Evolutionary conservation across 1,284 basidiomycete species (phyloP).

Genomic region (Pseudozyma tsukubaensis): DNA sequence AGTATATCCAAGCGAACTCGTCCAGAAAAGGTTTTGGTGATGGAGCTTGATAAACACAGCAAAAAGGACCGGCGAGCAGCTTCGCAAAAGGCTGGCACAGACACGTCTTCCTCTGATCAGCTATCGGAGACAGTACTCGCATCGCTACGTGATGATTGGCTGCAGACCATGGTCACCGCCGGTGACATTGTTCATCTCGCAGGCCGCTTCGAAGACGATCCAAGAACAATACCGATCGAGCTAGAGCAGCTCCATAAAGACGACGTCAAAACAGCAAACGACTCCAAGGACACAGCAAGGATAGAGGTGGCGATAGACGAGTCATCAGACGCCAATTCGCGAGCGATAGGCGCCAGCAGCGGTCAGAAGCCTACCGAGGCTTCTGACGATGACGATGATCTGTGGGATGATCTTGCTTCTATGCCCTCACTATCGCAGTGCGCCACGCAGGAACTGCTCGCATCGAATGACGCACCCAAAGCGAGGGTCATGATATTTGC

Average conservation of each 20-base stretch:
- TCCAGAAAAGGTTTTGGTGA: conserved; percentile 34
- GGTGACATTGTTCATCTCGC: conserved; percentile 56
- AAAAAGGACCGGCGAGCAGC: conserved; percentile 12
- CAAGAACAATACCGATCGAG: conserved; percentile 11
- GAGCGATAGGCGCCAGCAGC: background rate
- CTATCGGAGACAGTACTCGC: conserved; percentile 29
- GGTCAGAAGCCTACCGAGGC: background rate
- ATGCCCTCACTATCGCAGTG: conserved; percentile 40
- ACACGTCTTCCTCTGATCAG: background rate
- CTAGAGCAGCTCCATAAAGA: conserved; percentile 2
- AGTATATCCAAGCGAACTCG: conserved; percentile 13
- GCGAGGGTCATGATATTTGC: conserved; percentile 37
- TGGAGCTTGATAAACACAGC: conserved; percentile 24
- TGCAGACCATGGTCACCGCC: conserved; percentile 31
- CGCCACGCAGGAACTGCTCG: conserved; percentile 32
- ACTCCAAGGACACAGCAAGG: background rate
- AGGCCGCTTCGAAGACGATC: conserved; percentile 41
- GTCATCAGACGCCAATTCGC: too few species aligned
- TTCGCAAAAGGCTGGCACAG: background rate
- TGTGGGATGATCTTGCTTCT: conserved; percentile 51
- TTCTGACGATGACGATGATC: conserved; percentile 37
- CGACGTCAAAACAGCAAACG: background rate
- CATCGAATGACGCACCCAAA: conserved; percentile 12
- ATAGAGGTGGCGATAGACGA: conserved; percentile 19
- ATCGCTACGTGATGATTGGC: conserved; percentile 60